Percentiles rank a stretch among this genome's conserved stretches.
These are phyloP conservation scores for Ustilago curta DNA, from an alignment of 1,284 basidiomycete genomes.

Conservation along the genomic window DNA sequence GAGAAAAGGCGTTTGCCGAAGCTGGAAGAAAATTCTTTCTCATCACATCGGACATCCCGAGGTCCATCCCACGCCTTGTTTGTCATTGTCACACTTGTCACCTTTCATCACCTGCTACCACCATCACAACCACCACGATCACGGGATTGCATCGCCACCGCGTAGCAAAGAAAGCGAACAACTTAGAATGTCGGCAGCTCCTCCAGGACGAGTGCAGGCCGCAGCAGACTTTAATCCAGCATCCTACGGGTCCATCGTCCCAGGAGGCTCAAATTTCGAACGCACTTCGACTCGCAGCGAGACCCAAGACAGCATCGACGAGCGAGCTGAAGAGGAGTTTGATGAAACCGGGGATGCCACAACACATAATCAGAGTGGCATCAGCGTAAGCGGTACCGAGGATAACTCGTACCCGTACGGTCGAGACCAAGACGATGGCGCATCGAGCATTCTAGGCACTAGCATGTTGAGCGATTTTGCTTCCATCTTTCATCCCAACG, in stretches of 20 bases:
- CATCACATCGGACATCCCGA: too few relatives aligned
- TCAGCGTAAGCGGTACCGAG: slow-evolving; percentile 20
- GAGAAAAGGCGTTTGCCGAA: slow-evolving; percentile 9
- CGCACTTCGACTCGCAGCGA: slow-evolving; percentile 25
- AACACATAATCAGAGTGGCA: slow-evolving; percentile 13
- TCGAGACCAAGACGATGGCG: slow-evolving; percentile 23
- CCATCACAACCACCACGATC: background rate
- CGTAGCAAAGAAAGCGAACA: background rate
- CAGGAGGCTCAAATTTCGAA: slow-evolving; percentile 24
- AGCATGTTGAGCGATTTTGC: slow-evolving; percentile 50
- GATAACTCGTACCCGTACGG: slow-evolving; percentile 12
- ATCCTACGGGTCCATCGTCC: slow-evolving; percentile 37
- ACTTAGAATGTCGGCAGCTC: slow-evolving; percentile 31
- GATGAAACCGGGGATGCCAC: slow-evolving; percentile 1
- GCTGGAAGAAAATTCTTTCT: slow-evolving; percentile 37
- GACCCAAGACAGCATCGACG: slow-evolving; percentile 26
- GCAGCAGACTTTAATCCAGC: slow-evolving; percentile 32
- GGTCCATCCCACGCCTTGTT: background rate
- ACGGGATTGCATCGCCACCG: background rate
- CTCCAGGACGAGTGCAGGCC: slow-evolving; percentile 39
- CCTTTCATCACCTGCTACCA: background rate
- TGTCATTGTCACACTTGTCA: background rate
- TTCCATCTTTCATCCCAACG: slow-evolving; percentile 50
- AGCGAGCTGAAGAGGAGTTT: slow-evolving; percentile 8
- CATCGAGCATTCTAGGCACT: slow-evolving; percentile 19